A percentile compares a stretch with the other conserved stretches of the same genome.
phyloP scores from a whole-genome alignment of 805 yeast genomes.

The Wickerhamiella galacta region DNA sequence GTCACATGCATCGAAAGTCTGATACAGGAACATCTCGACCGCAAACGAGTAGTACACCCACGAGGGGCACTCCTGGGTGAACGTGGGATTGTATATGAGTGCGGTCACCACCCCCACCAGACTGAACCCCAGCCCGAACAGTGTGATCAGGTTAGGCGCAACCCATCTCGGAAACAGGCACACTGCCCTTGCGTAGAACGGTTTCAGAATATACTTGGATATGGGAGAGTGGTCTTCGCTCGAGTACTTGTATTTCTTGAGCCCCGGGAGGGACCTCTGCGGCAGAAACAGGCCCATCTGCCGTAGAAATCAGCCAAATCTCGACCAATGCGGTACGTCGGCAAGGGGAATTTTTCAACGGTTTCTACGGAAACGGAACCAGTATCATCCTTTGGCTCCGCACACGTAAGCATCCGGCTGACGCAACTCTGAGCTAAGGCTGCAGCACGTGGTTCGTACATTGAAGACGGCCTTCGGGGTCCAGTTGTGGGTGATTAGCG shows the following conservation, averaged over 20 bases:
- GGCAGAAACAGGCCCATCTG: slow-evolving; percentile 17
- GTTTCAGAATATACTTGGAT: slow-evolving; percentile 60
- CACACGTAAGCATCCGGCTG: not conserved
- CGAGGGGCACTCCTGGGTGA: slow-evolving; percentile 41
- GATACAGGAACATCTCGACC: slow-evolving; percentile 71
- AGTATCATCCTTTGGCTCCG: no score
- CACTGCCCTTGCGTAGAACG: slow-evolving; percentile 66
- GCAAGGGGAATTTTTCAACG: not conserved
- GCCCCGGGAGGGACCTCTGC: slow-evolving; percentile 16
- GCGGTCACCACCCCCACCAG: slow-evolving; percentile 45
- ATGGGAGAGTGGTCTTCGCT: slow-evolving; percentile 65
- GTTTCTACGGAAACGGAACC: not conserved
- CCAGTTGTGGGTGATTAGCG: no score
- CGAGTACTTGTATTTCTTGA: slow-evolving; percentile 20
- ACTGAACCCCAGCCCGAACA: slow-evolving; percentile 61
- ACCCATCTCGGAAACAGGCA: slow-evolving; percentile 62
- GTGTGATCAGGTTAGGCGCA: slow-evolving; percentile 76
- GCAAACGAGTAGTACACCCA: slow-evolving; percentile 73
- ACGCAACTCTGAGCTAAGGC: no score
- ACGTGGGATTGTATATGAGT: slow-evolving; percentile 55
- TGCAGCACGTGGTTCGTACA: no score
- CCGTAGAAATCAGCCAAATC: no score
- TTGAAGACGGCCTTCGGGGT: no score
- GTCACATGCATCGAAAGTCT: slow-evolving; percentile 91
- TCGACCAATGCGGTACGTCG: not conserved